Evolutionary conservation across 331 rosid genomes (phyloP).

Genomic region (Arachis monticola): DNA sequence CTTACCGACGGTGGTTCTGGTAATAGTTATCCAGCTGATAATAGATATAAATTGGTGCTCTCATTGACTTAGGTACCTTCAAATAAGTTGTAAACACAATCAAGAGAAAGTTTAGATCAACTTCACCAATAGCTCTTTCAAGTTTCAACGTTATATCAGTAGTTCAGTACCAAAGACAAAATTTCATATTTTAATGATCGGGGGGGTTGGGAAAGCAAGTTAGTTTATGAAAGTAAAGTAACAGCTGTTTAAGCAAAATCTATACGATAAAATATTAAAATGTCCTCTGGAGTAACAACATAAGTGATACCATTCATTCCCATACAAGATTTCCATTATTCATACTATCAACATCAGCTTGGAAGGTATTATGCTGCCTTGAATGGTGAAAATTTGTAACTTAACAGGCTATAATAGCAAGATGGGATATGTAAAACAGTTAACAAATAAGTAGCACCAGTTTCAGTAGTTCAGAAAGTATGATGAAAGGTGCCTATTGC

Average conservation of each 20-base stretch:
- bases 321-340: conserved; percentile 10
- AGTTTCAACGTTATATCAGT: conserved; percentile 18
- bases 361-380: conserved; percentile 10
- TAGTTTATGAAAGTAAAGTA: conserved; percentile 11
- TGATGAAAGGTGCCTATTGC: background rate
- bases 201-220: background rate
- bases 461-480: background rate
- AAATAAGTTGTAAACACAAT: conserved; percentile 36
- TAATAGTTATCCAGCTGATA: conserved; percentile 95
- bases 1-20: conserved; percentile 94
- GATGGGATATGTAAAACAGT: conserved; percentile 9
- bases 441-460: background rate
- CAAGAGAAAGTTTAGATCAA: conserved; percentile 34
- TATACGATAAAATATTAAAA: conserved; percentile 16
- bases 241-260: conserved; percentile 14
- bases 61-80: conserved; percentile 80
- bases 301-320: background rate
- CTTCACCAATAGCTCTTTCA: conserved; percentile 3
- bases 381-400: conserved; percentile 24
- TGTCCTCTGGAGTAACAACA: conserved; percentile 27
- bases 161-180: conserved; percentile 34
- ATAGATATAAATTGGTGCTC: conserved; percentile 86
- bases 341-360: background rate
- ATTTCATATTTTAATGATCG: conserved; percentile 1
- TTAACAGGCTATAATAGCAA: conserved; percentile 11